phyloP scores from a whole-genome alignment of 2,329 filamentous ascomycete genomes.

The Periconia sp. region DNA sequence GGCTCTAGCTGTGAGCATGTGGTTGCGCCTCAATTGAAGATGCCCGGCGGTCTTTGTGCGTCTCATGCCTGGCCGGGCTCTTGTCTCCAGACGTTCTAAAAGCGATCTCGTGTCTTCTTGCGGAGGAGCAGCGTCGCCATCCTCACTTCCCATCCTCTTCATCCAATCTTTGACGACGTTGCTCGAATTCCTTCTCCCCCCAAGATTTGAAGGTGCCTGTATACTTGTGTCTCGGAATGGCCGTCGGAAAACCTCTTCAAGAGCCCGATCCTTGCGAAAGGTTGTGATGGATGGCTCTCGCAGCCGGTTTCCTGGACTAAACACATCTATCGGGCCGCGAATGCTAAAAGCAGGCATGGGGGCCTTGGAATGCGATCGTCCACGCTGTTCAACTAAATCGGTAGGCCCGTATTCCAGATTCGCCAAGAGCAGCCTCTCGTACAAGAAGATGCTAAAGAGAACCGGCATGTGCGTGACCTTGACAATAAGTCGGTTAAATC shows the following conservation, averaged over 20 bases:
- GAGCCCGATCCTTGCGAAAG: slow-evolving; percentile 82
- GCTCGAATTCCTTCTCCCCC: slow-evolving; percentile 70
- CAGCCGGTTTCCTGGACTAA: slow-evolving; percentile 69
- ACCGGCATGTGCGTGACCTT: slow-evolving; percentile 89
- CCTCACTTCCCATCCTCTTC: slow-evolving; percentile 64
- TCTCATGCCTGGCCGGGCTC: slow-evolving; percentile 55
- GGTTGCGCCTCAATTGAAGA: slow-evolving; percentile 36
- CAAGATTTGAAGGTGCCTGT: slow-evolving; percentile 34
- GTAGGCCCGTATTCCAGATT: slow-evolving; percentile 77
- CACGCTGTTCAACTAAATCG: slow-evolving; percentile 76
- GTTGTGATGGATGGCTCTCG: slow-evolving; percentile 86
- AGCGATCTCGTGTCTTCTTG: slow-evolving; percentile 62
- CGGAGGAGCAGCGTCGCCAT: slow-evolving; percentile 56
- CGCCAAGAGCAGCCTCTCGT: slow-evolving; percentile 79
- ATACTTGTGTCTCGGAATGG: slow-evolving; percentile 63
- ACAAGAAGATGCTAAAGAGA: slow-evolving; percentile 81
- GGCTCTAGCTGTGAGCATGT: slow-evolving; percentile 57
- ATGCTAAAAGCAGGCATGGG: slow-evolving; percentile 48
- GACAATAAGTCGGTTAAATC: slow-evolving; percentile 85
- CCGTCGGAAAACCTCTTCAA: slow-evolving; percentile 85
- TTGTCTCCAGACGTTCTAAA: slow-evolving; percentile 59
- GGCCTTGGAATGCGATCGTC: slow-evolving; percentile 62
- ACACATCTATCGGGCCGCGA: slow-evolving; percentile 56
- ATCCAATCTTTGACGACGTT: slow-evolving; percentile 90
- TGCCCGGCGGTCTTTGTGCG: slow-evolving; percentile 49